These are phyloP conservation scores for Phytophthora sp. DNA, from an alignment of 352 stramenopile genomes.

Conservation along the genomic window DNA sequence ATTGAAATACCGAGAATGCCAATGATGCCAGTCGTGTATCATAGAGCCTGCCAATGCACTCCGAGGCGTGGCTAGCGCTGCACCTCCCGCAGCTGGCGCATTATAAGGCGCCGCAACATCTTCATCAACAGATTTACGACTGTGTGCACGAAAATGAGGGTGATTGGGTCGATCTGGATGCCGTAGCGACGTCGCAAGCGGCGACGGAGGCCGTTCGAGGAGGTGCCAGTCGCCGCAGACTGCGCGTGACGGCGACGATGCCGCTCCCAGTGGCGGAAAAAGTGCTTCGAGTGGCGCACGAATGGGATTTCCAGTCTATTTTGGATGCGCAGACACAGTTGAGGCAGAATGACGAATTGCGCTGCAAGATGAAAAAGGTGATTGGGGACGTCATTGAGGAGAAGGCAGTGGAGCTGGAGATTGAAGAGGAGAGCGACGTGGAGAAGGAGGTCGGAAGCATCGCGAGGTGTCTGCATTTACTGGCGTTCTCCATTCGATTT, in stretches of 20 bases:
- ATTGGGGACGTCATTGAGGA: slow-evolving; percentile 17
- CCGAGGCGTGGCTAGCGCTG: slow-evolving; percentile 40
- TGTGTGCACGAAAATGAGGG: slow-evolving; percentile 33
- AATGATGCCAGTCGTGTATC: slow-evolving; percentile 18
- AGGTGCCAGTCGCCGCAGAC: slow-evolving; percentile 21
- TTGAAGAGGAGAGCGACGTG: slow-evolving; percentile 26
- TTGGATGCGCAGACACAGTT: slow-evolving; percentile 49
- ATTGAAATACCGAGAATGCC: not conserved
- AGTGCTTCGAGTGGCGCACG: slow-evolving; percentile 37
- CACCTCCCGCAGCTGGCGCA: slow-evolving; percentile 52
- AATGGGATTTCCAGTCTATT: slow-evolving; percentile 51
- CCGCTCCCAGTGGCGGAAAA: slow-evolving; percentile 19
- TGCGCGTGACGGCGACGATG: slow-evolving; percentile 30
- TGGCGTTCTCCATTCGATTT: slow-evolving; percentile 61
- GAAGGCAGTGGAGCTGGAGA: not conserved
- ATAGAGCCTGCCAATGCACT: slow-evolving; percentile 28
- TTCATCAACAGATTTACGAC: slow-evolving; percentile 43
- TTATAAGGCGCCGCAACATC: slow-evolving; percentile 41
- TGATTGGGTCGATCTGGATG: slow-evolving; percentile 29
- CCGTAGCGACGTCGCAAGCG: slow-evolving; percentile 20
- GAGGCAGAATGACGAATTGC: slow-evolving; percentile 28
- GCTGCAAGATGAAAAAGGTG: slow-evolving; percentile 32
- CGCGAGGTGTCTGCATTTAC: slow-evolving; percentile 45
- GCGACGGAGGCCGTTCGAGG: not conserved
- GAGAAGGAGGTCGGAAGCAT: slow-evolving; percentile 38